A percentile compares a stretch with the other conserved stretches of the same genome.
phyloP scores from a whole-genome alignment of 441 rosid species.

The California macrophylla region DNA sequence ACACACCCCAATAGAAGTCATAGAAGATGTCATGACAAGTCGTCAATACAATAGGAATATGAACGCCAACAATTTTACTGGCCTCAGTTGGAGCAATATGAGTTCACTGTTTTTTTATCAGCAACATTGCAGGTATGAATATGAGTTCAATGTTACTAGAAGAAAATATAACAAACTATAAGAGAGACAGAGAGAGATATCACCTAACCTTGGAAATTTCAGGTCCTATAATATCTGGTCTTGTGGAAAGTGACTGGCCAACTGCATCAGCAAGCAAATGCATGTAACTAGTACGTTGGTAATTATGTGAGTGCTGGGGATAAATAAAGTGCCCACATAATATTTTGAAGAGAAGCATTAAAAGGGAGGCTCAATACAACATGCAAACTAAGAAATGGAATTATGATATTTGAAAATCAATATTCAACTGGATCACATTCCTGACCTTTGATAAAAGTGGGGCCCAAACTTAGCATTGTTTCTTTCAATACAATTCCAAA shows the following conservation, averaged over 20 bases:
- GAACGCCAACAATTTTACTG: neutral
- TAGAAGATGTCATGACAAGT: neutral
- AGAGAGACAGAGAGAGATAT: constrained; percentile 2
- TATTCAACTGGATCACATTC: constrained; percentile 16
- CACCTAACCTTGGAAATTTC: constrained; percentile 78
- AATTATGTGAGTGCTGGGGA: constrained; percentile 29
- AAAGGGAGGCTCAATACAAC: neutral
- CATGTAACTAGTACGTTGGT: constrained; percentile 28
- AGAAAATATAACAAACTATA: neutral
- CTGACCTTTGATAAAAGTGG: constrained; percentile 92
- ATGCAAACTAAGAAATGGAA: constrained; percentile 10
- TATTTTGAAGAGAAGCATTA: constrained; percentile 22
- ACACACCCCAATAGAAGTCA: neutral
- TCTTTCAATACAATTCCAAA: constrained; percentile 78
- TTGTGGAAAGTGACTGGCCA: constrained; percentile 92
- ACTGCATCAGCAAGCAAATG: constrained; percentile 61
- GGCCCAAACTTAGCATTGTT: constrained; percentile 76
- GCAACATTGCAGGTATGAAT: neutral
- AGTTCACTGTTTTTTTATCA: neutral
- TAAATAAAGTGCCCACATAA: constrained; percentile 27
- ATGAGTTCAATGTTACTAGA: neutral
- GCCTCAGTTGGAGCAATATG: neutral
- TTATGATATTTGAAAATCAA: constrained; percentile 5
- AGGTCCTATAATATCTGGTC: constrained; percentile 87
- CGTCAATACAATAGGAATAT: neutral